These are phyloP conservation scores for Piedraia hortae DNA, from an alignment of 2,329 filamentous ascomycete genomes.

Conservation along the genomic window DNA sequence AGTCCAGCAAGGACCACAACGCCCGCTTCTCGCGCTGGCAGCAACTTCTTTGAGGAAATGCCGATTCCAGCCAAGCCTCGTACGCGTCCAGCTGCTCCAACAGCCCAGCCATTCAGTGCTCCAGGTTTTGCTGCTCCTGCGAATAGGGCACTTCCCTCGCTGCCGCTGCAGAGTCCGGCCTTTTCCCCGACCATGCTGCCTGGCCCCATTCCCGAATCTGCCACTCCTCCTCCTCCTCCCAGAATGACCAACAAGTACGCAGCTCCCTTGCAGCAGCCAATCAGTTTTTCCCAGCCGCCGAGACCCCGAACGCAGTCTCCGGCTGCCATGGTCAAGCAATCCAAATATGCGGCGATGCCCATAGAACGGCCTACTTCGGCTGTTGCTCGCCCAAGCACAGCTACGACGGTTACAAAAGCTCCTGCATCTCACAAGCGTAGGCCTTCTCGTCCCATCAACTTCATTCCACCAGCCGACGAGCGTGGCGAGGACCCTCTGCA, in stretches of 20 bases:
- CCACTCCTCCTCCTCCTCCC: too few species aligned
- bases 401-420: constrained; percentile 1
- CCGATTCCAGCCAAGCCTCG: too few species aligned
- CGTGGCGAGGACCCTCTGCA: constrained; percentile 45
- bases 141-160: too few species aligned
- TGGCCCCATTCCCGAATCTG: too few species aligned
- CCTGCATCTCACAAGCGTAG: constrained; percentile 15
- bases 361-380: constrained; percentile 28
- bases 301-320: constrained; percentile 33
- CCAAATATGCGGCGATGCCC: constrained; percentile 16
- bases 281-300: constrained; percentile 15
- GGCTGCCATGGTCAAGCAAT: constrained; percentile 23
- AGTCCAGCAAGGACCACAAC: constrained; percentile 2
- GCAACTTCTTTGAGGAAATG: constrained; percentile 5
- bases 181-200: too few species aligned
- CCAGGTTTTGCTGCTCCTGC: too few species aligned
- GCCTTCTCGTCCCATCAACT: constrained; percentile 24
- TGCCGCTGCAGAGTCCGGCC: too few species aligned
- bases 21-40: neutral
- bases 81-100: too few species aligned
- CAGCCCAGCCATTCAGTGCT: too few species aligned
- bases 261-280: too few species aligned
- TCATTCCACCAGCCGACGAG: constrained; percentile 28
- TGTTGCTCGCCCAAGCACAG: constrained; percentile 11
- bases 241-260: too few species aligned